phyloP scores from a whole-genome alignment of 441 rosid species.

The Erodium moschatum region DNA sequence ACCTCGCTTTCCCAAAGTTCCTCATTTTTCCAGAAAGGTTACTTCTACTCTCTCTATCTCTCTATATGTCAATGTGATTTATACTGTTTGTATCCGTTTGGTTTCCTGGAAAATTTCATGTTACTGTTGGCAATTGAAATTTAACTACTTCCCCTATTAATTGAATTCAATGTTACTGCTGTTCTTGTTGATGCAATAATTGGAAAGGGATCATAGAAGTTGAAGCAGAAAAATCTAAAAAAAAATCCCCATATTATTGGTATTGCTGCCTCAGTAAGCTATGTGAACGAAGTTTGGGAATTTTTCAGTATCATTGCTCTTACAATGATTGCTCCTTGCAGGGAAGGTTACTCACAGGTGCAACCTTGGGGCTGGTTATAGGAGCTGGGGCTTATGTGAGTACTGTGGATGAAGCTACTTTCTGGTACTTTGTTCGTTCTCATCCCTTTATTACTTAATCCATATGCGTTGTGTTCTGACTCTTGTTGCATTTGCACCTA shows the following conservation, averaged over 20 bases:
- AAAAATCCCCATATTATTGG: background rate
- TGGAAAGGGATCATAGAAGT: background rate
- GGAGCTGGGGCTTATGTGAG: slow-evolving; percentile 94
- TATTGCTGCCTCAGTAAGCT: background rate
- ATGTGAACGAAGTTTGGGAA: background rate
- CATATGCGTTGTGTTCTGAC: background rate
- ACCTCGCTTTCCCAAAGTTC: slow-evolving; percentile 21
- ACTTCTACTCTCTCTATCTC: background rate
- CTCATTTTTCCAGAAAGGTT: slow-evolving; percentile 67
- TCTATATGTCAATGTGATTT: background rate
- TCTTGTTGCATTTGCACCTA: slow-evolving; percentile 3
- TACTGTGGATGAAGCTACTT: slow-evolving; percentile 91
- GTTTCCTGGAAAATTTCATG: background rate
- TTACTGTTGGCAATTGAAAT: background rate
- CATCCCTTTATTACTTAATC: slow-evolving; percentile 2
- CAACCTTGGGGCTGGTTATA: slow-evolving; percentile 64
- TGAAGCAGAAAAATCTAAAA: background rate
- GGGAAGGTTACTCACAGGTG: slow-evolving; percentile 80
- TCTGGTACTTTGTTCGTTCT: slow-evolving; percentile 46
- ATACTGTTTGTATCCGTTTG: background rate
- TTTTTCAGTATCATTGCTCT: background rate
- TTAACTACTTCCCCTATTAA: background rate
- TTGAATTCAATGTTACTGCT: background rate
- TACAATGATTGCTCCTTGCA: slow-evolving; percentile 20
- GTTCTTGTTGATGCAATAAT: background rate